Percentiles rank a stretch among this genome's conserved stretches.
phyloP scores from a whole-genome alignment of 352 stramenopile genomes.

The Phytopythium helicoides region DNA sequence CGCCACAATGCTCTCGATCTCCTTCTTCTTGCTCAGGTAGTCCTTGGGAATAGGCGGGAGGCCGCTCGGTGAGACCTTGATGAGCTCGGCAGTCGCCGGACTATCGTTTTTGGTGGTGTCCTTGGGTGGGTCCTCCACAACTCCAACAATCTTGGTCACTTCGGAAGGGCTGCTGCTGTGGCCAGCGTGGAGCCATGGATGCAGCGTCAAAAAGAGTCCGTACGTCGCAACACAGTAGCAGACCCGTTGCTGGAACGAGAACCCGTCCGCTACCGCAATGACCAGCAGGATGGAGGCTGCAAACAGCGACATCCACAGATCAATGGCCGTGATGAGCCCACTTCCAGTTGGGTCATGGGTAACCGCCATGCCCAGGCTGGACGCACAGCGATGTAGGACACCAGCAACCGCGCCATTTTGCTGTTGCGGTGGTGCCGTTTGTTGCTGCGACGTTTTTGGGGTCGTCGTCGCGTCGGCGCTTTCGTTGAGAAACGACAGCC shows the following conservation, averaged over 20 bases:
- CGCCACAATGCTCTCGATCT: constrained; percentile 21
- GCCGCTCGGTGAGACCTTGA: background rate
- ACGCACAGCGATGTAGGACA: constrained; percentile 17
- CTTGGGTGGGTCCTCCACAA: background rate
- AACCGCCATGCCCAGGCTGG: constrained; percentile 23
- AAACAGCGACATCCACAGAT: constrained; percentile 60
- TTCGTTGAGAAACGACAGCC: constrained; percentile 27
- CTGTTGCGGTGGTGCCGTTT: background rate
- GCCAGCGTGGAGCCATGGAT: constrained; percentile 47
- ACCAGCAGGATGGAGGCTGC: constrained; percentile 42
- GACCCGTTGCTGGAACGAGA: constrained; percentile 43
- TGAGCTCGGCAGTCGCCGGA: too few relatives aligned
- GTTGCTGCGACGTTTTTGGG: background rate
- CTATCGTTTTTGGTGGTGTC: background rate
- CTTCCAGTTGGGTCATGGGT: constrained; percentile 10
- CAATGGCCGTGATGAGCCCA: constrained; percentile 35
- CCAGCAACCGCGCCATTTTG: constrained; percentile 3
- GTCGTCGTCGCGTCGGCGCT: constrained; percentile 3
- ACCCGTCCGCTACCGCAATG: constrained; percentile 36
- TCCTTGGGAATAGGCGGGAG: constrained; percentile 12
- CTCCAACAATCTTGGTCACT: background rate
- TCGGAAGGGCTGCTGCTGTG: background rate
- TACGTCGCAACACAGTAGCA: constrained; percentile 44
- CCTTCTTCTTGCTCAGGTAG: constrained; percentile 19
- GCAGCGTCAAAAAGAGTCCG: constrained; percentile 47